These are phyloP conservation scores for Hypholoma sublateritium DNA, from an alignment of 768 basidiomycete genomes.

Conservation along the genomic window DNA sequence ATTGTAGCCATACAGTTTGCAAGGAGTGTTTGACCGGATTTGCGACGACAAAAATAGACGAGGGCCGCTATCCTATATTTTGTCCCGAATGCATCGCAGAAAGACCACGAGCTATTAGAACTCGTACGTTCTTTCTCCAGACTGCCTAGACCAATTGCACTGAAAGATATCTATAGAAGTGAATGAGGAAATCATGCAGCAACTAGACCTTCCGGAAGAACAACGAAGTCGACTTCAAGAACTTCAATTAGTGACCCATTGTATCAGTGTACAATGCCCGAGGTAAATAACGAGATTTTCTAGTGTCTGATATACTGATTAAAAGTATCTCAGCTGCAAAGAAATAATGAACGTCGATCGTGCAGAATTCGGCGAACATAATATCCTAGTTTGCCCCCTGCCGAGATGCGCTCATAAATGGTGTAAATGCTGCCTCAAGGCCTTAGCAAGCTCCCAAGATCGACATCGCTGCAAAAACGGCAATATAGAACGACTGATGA, in stretches of 20 bases:
- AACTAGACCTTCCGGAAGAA: neutral
- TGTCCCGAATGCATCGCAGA: constrained; percentile 56
- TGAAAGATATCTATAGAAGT: constrained; percentile 12
- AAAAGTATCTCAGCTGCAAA: constrained; percentile 40
- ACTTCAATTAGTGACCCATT: constrained; percentile 34
- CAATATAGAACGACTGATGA: constrained; percentile 54
- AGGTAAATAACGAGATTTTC: constrained; percentile 4
- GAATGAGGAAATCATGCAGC: constrained; percentile 11
- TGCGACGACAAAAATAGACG: constrained; percentile 44
- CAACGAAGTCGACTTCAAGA: constrained; percentile 7
- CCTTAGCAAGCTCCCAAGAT: constrained; percentile 35
- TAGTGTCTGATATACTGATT: neutral
- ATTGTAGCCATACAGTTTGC: constrained; percentile 56
- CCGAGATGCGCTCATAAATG: constrained; percentile 48
- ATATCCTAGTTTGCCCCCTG: constrained; percentile 49
- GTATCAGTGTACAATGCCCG: constrained; percentile 23
- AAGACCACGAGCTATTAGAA: constrained; percentile 30
- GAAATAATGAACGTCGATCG: constrained; percentile 50
- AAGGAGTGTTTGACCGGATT: constrained; percentile 47
- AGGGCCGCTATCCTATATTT: constrained; percentile 56
- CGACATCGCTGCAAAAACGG: constrained; percentile 60
- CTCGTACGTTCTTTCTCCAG: constrained; percentile 28
- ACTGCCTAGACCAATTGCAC: neutral
- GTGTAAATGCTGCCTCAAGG: constrained; percentile 61
- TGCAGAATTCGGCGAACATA: constrained; percentile 38